Conservation (phyloP, 805 yeast species). For the Wickerhamiella vanderwaltii region DNA sequence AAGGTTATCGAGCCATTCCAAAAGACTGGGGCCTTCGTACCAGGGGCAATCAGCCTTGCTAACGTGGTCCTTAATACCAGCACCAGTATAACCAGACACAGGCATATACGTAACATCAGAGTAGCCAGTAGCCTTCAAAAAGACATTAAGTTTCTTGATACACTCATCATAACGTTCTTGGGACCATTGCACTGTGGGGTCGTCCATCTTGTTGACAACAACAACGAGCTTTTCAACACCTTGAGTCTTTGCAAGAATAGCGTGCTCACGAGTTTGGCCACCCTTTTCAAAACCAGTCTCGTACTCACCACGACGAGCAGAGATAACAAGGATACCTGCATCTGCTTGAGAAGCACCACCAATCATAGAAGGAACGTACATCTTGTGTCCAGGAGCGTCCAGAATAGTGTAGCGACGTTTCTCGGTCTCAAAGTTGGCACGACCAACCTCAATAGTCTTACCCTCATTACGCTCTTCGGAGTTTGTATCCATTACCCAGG, state of each 20-base stretch:
- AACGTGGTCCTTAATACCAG: conserved; percentile 84
- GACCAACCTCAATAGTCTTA: conserved; percentile 98
- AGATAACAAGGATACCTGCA: conserved; percentile 91
- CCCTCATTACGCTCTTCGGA: conserved; percentile 98
- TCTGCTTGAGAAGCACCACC: conserved; percentile 99
- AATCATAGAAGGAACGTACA: conserved; percentile 98
- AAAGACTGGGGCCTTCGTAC: conserved; percentile 85
- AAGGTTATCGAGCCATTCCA: conserved; percentile 80
- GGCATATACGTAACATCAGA: conserved; percentile 90
- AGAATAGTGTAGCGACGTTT: conserved; percentile 94
- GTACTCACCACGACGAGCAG: conserved; percentile 98
- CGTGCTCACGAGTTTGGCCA: conserved; percentile 98
- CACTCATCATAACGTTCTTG: conserved; percentile 94
- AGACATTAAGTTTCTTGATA: conserved; percentile 63
- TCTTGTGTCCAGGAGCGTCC: conserved; percentile 99
- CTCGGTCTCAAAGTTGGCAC: conserved; percentile 94
- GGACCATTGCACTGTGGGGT: conserved; percentile 92
- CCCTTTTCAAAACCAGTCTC: conserved; percentile 99
- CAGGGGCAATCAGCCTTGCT: conserved; percentile 65
- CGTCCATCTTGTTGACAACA: conserved; percentile 98
- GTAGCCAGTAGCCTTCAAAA: conserved; percentile 75
- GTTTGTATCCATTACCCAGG: conserved; percentile 99
- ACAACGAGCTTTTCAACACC: conserved; percentile 92
- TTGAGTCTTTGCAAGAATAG: conserved; percentile 92
- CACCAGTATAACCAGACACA: conserved; percentile 95